A percentile compares a stretch with the other conserved stretches of the same genome.
phyloP scores from a whole-genome alignment of 345 rosid genomes.

The Lepidium sativum region DNA sequence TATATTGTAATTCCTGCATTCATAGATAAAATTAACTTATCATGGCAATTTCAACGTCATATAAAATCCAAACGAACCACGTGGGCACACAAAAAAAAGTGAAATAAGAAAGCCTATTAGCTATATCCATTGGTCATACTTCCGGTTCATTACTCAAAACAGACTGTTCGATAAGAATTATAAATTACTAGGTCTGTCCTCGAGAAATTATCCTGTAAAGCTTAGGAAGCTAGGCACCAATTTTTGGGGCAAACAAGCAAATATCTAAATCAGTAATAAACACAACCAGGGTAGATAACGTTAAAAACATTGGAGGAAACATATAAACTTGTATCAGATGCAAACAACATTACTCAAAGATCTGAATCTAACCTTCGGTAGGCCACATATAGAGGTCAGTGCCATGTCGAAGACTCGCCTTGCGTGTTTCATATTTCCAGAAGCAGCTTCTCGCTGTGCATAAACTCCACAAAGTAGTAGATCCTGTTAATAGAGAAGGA shows the following conservation, averaged over 20 bases:
- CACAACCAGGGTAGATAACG: background rate
- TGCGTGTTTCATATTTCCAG: slow-evolving; percentile 76
- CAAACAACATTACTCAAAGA: slow-evolving; percentile 1
- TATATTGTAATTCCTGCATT: slow-evolving; percentile 59
- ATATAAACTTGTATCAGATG: background rate
- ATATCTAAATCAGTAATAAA: background rate
- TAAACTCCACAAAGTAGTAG: slow-evolving; percentile 90
- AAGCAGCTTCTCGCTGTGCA: slow-evolving; percentile 81
- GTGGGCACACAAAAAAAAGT: background rate
- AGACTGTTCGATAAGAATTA: background rate
- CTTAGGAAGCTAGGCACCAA: background rate
- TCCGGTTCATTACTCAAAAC: background rate
- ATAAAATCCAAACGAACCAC: background rate
- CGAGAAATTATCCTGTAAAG: background rate
- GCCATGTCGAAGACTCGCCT: slow-evolving; percentile 96
- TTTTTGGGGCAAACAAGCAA: background rate
- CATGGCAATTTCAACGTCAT: background rate
- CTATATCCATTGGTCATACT: slow-evolving; percentile 7
- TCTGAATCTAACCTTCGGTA: slow-evolving; percentile 46
- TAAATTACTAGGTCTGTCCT: background rate
- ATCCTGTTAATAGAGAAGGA: slow-evolving; percentile 42
- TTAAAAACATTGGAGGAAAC: slow-evolving; percentile 4
- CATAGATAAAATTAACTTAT: slow-evolving; percentile 10
- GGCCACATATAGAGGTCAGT: slow-evolving; percentile 66
- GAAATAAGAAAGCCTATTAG: background rate